A percentile compares a stretch with the other conserved stretches of the same genome.
These are phyloP conservation scores for Raffaelea albimanens DNA, from an alignment of 2,329 filamentous ascomycete genomes.

Conservation along the genomic window DNA sequence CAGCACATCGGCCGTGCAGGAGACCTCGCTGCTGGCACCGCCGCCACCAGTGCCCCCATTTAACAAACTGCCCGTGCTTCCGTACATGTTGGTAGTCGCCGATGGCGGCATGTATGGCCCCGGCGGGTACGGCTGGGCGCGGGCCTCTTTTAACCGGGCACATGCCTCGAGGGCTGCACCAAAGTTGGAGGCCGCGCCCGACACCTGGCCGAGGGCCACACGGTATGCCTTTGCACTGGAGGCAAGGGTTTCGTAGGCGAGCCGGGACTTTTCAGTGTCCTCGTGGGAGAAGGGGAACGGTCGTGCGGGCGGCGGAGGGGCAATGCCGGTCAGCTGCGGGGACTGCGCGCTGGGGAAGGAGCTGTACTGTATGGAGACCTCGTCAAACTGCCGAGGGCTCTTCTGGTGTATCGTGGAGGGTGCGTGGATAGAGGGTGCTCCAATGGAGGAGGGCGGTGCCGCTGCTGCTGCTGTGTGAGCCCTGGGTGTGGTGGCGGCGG, in stretches of 20 bases:
- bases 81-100: slow-evolving; percentile 14
- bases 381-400: background rate
- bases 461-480: background rate
- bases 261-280: slow-evolving; percentile 54
- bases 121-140: slow-evolving; percentile 45
- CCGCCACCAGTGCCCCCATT: slow-evolving; percentile 14
- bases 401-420: background rate
- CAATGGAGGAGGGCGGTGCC: background rate
- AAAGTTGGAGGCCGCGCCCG: slow-evolving; percentile 52
- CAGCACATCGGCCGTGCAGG: slow-evolving; percentile 54
- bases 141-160: slow-evolving; percentile 58
- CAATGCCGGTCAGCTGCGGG: background rate
- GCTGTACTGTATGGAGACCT: background rate
- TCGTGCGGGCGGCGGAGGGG: slow-evolving; percentile 46
- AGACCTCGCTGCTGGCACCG: slow-evolving; percentile 27
- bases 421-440: background rate
- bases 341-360: slow-evolving; percentile 1
- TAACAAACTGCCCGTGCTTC: slow-evolving; percentile 14
- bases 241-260: slow-evolving; percentile 53
- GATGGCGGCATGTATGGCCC: slow-evolving; percentile 3
- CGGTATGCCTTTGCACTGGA: slow-evolving; percentile 55
- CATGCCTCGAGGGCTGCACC: slow-evolving; percentile 57
- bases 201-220: slow-evolving; percentile 49
- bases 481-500: background rate
- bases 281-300: slow-evolving; percentile 48